Evolutionary conservation across 139 green algal species (phyloP).

Genomic region (Chlamydomonas incerta): DNA sequence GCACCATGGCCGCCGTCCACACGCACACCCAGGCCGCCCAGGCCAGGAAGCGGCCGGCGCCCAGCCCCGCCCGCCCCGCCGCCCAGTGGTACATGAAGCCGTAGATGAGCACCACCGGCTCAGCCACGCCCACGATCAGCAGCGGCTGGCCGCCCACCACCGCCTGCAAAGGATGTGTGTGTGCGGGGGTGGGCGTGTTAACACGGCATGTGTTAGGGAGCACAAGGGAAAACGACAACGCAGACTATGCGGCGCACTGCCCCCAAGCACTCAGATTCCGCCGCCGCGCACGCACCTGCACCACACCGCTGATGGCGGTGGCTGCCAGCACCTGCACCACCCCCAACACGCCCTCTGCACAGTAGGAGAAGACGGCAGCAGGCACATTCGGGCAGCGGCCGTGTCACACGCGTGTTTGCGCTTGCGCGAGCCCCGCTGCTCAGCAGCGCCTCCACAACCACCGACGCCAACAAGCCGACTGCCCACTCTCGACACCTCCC

Average conservation of each 20-base stretch:
- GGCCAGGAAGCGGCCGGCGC: slow-evolving; percentile 47
- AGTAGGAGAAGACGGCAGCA: too few species aligned
- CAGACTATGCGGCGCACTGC: too few species aligned
- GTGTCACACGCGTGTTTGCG: too few species aligned
- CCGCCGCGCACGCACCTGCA: slow-evolving; percentile 62
- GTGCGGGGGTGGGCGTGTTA: too few species aligned
- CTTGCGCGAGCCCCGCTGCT: too few species aligned
- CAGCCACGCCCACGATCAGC: slow-evolving; percentile 93
- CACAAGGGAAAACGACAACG: too few species aligned
- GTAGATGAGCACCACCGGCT: slow-evolving; percentile 90
- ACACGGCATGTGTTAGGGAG: too few species aligned
- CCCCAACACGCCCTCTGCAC: slow-evolving; percentile 62
- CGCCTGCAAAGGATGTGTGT: slow-evolving; percentile 67
- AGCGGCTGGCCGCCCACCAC: slow-evolving; percentile 91
- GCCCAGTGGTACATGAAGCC: slow-evolving; percentile 81
- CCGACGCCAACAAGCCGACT: too few species aligned
- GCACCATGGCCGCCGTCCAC: slow-evolving; percentile 77
- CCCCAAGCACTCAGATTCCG: too few species aligned
- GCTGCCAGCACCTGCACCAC: slow-evolving; percentile 77
- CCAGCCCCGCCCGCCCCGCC: slow-evolving; percentile 12
- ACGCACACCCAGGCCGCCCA: slow-evolving; percentile 82
- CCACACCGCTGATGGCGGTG: slow-evolving; percentile 77
- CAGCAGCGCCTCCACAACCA: too few species aligned
- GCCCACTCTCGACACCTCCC: too few species aligned
- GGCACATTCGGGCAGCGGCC: too few species aligned